phyloP scores from a whole-genome alignment of 495 filamentous ascomycete species.

The Tuber magnatum region DNA sequence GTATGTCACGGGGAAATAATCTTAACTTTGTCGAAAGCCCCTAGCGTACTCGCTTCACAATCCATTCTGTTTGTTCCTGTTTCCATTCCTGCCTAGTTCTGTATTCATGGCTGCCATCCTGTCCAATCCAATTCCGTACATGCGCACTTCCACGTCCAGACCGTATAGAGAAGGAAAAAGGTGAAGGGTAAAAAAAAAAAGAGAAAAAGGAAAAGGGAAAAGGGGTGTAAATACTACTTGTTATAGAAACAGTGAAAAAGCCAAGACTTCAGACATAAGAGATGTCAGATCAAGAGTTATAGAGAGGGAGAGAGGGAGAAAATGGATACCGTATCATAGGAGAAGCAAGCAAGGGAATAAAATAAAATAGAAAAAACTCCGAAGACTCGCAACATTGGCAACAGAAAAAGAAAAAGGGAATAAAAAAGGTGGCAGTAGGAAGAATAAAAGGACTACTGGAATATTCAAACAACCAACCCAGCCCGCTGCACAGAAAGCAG shows the following conservation, averaged over 20 bases:
- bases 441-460: not conserved
- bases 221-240: conserved; percentile 2
- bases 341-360: not conserved
- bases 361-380: not conserved
- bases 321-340: not conserved
- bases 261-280: not conserved
- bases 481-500: not conserved
- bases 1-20: too few species aligned
- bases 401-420: not conserved
- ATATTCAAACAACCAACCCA: not conserved
- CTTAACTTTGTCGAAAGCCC: too few species aligned
- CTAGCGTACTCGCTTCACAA: not conserved
- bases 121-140: not conserved
- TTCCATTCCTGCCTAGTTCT: not conserved
- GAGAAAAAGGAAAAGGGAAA: not conserved
- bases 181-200: not conserved
- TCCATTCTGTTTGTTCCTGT: not conserved
- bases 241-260: not conserved
- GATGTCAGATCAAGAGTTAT: not conserved
- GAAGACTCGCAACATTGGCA: not conserved
- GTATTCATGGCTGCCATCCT: not conserved
- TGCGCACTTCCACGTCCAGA: not conserved
- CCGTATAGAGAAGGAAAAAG: not conserved
- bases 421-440: too few species aligned
- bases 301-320: not conserved